A percentile compares a stretch with the other conserved stretches of the same genome.
These are phyloP conservation scores for Hibiscus trionum DNA, from an alignment of 345 rosid genomes.

Conservation along the genomic window DNA sequence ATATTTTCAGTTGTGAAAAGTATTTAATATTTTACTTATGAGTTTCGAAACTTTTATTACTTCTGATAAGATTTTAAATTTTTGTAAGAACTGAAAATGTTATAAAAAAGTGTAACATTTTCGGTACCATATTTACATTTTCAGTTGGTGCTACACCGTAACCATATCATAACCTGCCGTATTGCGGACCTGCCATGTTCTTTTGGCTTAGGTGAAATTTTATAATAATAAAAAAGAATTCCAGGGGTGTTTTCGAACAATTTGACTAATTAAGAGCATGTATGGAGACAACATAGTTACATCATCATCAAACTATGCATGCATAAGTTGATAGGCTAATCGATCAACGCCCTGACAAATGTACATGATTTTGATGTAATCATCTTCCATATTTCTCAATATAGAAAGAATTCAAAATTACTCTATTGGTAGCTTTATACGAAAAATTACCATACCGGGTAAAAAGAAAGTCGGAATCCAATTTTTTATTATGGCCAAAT, in stretches of 20 bases:
- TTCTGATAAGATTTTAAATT: no score
- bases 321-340: not conserved
- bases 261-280: constrained; percentile 16
- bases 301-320: constrained; percentile 4
- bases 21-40: not conserved
- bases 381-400: not conserved
- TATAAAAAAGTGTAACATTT: no score
- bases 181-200: not conserved
- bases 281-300: constrained; percentile 18
- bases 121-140: no score
- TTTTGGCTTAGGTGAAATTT: constrained; percentile 1
- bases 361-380: not conserved
- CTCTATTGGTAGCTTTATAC: not conserved
- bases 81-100: no score
- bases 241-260: constrained; percentile 1
- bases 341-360: not conserved
- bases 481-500: no score
- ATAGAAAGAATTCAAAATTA: constrained; percentile 1
- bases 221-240: no score
- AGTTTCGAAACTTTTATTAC: no score
- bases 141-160: no score
- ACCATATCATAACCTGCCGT: no score
- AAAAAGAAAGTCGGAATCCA: no score
- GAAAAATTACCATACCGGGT: no score
- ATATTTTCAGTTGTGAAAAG: no score